These are phyloP conservation scores for Zalaria sp. DNA, from an alignment of 2,329 filamentous ascomycete species.

Conservation along the genomic window DNA sequence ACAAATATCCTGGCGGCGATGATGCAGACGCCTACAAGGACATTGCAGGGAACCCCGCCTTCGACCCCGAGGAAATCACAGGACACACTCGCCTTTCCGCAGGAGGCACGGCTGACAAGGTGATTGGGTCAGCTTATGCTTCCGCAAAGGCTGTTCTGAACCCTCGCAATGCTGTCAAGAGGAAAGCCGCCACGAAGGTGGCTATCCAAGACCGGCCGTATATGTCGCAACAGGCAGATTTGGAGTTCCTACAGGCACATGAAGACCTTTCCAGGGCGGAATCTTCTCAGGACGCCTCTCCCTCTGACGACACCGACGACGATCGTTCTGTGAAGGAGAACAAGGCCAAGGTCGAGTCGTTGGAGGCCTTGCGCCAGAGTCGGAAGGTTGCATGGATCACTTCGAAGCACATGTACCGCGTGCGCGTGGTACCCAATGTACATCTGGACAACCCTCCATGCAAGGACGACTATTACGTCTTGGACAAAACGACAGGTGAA, in stretches of 20 bases:
- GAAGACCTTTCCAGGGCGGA: constrained; percentile 12
- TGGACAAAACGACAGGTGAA: constrained; percentile 10
- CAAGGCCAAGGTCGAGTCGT: constrained; percentile 11
- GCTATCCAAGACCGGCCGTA: constrained; percentile 22
- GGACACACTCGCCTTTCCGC: constrained; percentile 8
- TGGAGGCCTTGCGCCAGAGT: constrained; percentile 21
- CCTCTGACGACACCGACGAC: constrained; percentile 1
- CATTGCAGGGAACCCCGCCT: constrained; percentile 17
- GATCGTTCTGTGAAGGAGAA: constrained; percentile 4
- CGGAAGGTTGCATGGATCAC: constrained; percentile 24
- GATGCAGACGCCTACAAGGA: constrained; percentile 4
- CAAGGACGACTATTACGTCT: constrained; percentile 16
- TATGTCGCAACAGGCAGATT: constrained; percentile 17
- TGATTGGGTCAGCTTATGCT: constrained; percentile 8
- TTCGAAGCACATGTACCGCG: constrained; percentile 22
- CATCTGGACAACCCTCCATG: constrained; percentile 13
- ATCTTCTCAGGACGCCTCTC: constrained; percentile 5
- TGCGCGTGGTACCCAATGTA: constrained; percentile 19
- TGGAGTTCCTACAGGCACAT: constrained; percentile 19
- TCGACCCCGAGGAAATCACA: constrained; percentile 17
- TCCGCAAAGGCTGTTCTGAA: constrained; percentile 15
- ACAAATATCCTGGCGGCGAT: not conserved
- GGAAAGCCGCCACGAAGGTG: constrained; percentile 17
- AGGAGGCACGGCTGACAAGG: constrained; percentile 7
- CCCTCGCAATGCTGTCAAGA: constrained; percentile 17